A percentile compares a stretch with the other conserved stretches of the same genome.
Conservation (phyloP, 2,329 filamentous ascomycete genomes). For the Ceratocystis harringtonii region DNA sequence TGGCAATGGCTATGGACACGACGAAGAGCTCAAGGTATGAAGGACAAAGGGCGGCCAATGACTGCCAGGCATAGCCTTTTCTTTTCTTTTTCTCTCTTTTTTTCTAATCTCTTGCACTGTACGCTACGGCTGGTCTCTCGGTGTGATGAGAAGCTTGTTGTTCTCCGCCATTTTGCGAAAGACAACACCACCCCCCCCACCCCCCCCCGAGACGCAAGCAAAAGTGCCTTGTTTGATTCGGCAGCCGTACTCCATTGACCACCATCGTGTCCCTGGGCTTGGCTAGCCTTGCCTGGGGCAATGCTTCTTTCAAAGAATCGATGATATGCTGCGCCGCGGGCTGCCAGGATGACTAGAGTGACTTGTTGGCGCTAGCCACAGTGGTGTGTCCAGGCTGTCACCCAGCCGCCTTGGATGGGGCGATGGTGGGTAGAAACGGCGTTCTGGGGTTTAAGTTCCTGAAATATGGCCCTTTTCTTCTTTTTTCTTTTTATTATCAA, state of each 20-base stretch:
- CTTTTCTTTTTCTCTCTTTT: neutral
- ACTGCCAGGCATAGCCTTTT: neutral
- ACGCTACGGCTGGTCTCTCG: too few species aligned
- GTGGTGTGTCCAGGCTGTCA: slow-evolving; percentile 36
- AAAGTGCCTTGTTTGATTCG: slow-evolving; percentile 37
- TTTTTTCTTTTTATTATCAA: too few species aligned
- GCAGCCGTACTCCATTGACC: slow-evolving; percentile 57
- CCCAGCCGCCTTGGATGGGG: slow-evolving; percentile 45
- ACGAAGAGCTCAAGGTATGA: slow-evolving; percentile 18
- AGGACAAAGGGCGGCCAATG: neutral
- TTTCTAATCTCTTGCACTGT: too few species aligned
- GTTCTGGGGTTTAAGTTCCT: too few species aligned
- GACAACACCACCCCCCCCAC: too few species aligned
- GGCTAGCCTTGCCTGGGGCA: slow-evolving; percentile 54
- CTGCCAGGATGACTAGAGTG: slow-evolving; percentile 53
- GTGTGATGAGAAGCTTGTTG: too few species aligned
- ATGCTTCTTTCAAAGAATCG: slow-evolving; percentile 49
- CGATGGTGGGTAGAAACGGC: slow-evolving; percentile 38
- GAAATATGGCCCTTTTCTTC: too few species aligned
- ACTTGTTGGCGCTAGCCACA: slow-evolving; percentile 42
- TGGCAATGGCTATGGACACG: slow-evolving; percentile 12
- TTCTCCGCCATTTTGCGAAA: too few species aligned
- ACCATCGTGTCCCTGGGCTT: slow-evolving; percentile 56
- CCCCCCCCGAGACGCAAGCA: too few species aligned
- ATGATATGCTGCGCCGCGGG: slow-evolving; percentile 52